Percentiles rank a stretch among this genome's conserved stretches.
Evolutionary conservation across 2,329 filamentous ascomycete species (phyloP).

Genomic region (Arthroderma sp.): DNA sequence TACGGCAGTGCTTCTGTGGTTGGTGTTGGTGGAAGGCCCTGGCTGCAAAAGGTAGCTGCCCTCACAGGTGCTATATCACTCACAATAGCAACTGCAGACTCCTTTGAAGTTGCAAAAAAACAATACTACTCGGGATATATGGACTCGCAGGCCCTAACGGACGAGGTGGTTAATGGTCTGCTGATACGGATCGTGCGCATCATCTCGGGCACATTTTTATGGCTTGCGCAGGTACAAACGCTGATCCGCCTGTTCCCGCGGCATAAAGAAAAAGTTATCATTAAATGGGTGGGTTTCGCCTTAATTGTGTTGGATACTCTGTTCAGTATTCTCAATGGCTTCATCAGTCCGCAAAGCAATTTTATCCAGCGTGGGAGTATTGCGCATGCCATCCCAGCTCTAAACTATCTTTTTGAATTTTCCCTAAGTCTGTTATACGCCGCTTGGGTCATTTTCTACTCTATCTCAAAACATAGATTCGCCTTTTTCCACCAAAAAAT

Average conservation of each 20-base stretch:
- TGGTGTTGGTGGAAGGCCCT: conserved; percentile 80
- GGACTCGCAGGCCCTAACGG: conserved; percentile 63
- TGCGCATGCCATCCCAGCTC: conserved; percentile 75
- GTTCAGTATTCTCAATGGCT: conserved; percentile 86
- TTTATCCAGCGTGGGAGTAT: conserved; percentile 55
- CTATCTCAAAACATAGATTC: conserved; percentile 79
- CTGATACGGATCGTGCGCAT: conserved; percentile 83
- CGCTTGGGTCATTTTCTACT: conserved; percentile 87
- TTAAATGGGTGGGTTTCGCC: conserved; percentile 96
- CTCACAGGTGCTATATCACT: conserved; percentile 62
- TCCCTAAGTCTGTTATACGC: conserved; percentile 78
- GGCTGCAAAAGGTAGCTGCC: conserved; percentile 68
- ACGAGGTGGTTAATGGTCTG: conserved; percentile 66
- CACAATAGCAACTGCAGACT: conserved; percentile 85
- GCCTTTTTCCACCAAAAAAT: conserved; percentile 84
- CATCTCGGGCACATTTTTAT: conserved; percentile 90
- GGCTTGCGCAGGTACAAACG: conserved; percentile 95
- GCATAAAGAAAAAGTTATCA: conserved; percentile 93
- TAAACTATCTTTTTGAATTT: conserved; percentile 83
- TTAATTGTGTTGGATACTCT: conserved; percentile 82
- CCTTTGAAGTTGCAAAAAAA: conserved; percentile 66
- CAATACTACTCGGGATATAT: conserved; percentile 72
- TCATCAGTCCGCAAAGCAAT: conserved; percentile 40
- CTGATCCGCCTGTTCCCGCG: conserved; percentile 89
- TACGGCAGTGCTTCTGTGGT: conserved; percentile 56